phyloP scores from a whole-genome alignment of 2,329 filamentous ascomycete species.

The Fusarium torulosum region DNA sequence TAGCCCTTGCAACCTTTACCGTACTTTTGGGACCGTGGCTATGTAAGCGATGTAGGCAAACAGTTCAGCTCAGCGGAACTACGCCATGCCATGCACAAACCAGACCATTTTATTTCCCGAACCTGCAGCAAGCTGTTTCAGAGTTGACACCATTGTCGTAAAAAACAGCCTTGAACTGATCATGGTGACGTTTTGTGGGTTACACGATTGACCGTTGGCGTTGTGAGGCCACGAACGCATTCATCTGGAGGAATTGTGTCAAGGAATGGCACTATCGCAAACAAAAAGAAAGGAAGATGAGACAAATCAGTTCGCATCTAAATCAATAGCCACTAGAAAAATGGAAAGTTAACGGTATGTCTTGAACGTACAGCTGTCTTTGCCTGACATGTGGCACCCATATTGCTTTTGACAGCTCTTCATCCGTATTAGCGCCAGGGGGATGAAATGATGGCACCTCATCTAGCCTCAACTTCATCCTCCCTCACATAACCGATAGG shows the following conservation, averaged over 20 bases:
- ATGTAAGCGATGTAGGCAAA: too few relatives aligned
- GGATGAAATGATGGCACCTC: not conserved
- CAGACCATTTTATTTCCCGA: not conserved
- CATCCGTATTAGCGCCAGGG: not conserved
- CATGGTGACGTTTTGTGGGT: too few relatives aligned
- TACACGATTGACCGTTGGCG: too few relatives aligned
- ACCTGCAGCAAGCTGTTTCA: not conserved
- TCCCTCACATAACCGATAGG: not conserved
- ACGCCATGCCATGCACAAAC: not conserved
- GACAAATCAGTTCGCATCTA: not conserved
- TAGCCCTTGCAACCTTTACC: not conserved
- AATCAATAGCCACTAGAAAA: not conserved
- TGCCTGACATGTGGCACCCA: not conserved
- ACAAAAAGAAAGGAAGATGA: too few relatives aligned
- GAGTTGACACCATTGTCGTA: too few relatives aligned
- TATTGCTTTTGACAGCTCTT: not conserved
- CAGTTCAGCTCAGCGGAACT: not conserved
- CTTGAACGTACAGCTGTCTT: not conserved
- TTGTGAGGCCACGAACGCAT: not conserved
- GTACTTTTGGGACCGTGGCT: not conserved
- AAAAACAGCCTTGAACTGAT: not conserved
- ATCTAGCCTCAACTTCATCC: not conserved
- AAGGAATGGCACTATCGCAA: too few relatives aligned
- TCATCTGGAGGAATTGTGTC: too few relatives aligned
- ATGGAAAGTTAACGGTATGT: not conserved